A percentile compares a stretch with the other conserved stretches of the same genome.
Conservation (phyloP, 495 filamentous ascomycete species). For the Penicillium steckii region DNA sequence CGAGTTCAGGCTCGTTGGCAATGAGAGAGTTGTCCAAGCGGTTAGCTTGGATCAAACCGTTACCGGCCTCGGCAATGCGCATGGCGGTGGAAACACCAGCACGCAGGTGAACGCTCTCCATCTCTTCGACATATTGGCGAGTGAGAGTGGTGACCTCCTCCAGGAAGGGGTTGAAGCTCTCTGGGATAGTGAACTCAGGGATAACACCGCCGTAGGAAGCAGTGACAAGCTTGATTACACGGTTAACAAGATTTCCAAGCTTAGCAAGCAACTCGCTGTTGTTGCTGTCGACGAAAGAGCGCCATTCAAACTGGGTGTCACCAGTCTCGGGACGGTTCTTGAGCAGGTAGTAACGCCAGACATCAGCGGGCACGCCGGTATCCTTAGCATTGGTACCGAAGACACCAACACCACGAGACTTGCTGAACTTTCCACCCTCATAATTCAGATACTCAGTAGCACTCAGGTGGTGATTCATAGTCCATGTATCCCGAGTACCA, state of each 20-base stretch:
- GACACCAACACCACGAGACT: constrained; percentile 84
- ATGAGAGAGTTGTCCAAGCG: constrained; percentile 80
- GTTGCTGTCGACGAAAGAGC: constrained; percentile 77
- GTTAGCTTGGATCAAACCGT: constrained; percentile 78
- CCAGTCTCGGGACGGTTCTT: constrained; percentile 85
- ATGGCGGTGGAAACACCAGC: constrained; percentile 69
- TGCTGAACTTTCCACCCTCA: constrained; percentile 93
- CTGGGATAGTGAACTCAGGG: constrained; percentile 58
- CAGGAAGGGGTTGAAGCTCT: constrained; percentile 44
- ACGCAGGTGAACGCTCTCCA: constrained; percentile 75
- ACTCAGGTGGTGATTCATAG: constrained; percentile 81
- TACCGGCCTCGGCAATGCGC: constrained; percentile 70
- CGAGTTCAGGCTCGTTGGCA: constrained; percentile 67
- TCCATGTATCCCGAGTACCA: constrained; percentile 84
- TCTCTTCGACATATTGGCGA: constrained; percentile 66
- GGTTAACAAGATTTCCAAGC: constrained; percentile 91
- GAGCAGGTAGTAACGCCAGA: constrained; percentile 93
- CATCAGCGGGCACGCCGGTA: constrained; percentile 80
- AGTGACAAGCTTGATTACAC: constrained; percentile 87
- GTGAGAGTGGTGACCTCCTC: constrained; percentile 61
- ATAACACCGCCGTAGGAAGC: constrained; percentile 68
- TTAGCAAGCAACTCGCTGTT: constrained; percentile 90
- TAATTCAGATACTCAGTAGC: constrained; percentile 97
- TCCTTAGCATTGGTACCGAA: constrained; percentile 88
- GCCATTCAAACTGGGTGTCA: constrained; percentile 89